Base-by-base conservation (phyloP, 2,329 filamentous ascomycete genomes). In the Bipolaris zeicola region DNA sequence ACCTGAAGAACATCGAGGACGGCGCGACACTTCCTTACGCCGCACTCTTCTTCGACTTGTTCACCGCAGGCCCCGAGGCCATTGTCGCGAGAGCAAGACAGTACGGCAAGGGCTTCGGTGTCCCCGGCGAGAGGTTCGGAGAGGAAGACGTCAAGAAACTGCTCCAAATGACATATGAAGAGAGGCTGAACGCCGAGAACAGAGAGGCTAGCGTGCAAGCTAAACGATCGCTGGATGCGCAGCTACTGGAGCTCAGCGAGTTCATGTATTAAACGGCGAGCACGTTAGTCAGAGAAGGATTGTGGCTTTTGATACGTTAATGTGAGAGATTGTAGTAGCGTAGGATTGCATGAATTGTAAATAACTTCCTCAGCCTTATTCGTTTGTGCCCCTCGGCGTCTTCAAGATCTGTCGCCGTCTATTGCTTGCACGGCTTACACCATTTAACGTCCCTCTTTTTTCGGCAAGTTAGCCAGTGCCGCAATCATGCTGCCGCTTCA, bases 1-100 rank as follows among this genome's bases (percentile, higher is more conserved):
- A 96, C 69, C 85, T 99, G 52, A 96, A 96, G 80, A 96, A 96
- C 64, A 88, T 99, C 50, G 92, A 95, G 75, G 82, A 85, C 1
- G 84, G 84, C 7, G 88, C 90, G 3, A 82, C 85, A 54, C 80
- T 94, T 26, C 81, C 82, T 3, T 80, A 85, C 34, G 85, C 88
- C 1, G 83, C 85, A 18, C 82, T 85, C 56, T 94, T 89, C 77
- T 93, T 87, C 69, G 82, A 83, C 18, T 75, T 94, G 36, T 92
- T 90, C 67, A 83, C 83, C 41, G 77, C 80, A 42, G 89, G 89
- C 0, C 80, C 87, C 0, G 88, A 90, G 45, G 83, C 81, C 8
- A 85, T 92, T 53, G 80, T 92, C 2, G 79, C 80, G 39, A 82
- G 85, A 70, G 88, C 88, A 4, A 86, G 83, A 73, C 79, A 82